Conservation (phyloP, 2,329 filamentous ascomycete species). For the Scedosporium apiospermum region DNA sequence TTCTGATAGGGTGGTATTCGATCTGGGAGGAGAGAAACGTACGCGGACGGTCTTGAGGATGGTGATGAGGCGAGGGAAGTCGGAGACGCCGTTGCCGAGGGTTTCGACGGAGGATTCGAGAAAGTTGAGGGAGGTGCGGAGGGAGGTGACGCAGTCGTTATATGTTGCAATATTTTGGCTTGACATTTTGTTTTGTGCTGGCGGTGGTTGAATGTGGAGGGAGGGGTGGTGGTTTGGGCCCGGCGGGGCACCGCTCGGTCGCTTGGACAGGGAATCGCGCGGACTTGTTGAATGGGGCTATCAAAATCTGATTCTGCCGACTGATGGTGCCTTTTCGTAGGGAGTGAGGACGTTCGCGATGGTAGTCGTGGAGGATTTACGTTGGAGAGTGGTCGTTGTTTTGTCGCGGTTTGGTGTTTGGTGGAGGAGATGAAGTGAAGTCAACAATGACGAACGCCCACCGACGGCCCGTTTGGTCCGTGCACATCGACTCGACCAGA, state of each 20-base stretch:
- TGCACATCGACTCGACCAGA: too few relatives aligned
- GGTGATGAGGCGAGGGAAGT: constrained; percentile 45
- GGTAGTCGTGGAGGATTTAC: too few relatives aligned
- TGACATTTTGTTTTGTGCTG: background rate
- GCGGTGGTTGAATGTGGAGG: background rate
- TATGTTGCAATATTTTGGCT: constrained; percentile 26
- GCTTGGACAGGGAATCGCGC: background rate
- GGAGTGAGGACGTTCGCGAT: too few relatives aligned
- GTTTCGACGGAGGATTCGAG: constrained; percentile 52
- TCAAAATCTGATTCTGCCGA: too few relatives aligned
- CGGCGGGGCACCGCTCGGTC: background rate
- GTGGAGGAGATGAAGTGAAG: too few relatives aligned
- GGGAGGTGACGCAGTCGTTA: constrained; percentile 48
- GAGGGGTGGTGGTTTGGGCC: background rate
- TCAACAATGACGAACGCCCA: too few relatives aligned
- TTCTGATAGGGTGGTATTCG: constrained; percentile 32
- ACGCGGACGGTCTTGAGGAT: constrained; percentile 51
- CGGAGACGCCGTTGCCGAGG: constrained; percentile 44
- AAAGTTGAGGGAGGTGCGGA: constrained; percentile 50
- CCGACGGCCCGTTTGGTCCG: too few relatives aligned
- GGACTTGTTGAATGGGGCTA: background rate
- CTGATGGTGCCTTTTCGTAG: too few relatives aligned
- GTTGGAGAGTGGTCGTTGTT: too few relatives aligned
- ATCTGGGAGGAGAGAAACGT: constrained; percentile 16
- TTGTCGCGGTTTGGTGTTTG: too few relatives aligned